Base-by-base conservation (phyloP, 441 rosid genomes). In the Viola pubescens region DNA sequence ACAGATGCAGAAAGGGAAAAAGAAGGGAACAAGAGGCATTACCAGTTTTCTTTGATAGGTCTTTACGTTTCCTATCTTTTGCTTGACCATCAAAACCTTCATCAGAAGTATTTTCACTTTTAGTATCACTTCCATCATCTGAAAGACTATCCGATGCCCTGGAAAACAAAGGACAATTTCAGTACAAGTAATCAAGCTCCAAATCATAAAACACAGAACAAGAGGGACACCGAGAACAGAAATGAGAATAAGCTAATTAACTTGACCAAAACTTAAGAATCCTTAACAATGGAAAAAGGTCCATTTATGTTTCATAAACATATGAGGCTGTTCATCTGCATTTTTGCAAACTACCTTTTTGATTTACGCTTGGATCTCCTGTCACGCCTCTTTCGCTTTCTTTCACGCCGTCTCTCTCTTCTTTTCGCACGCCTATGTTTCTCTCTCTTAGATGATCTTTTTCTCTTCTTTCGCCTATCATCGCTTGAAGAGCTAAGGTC, bases 401-500 rank as follows among this genome's bases (percentile, higher is more conserved):
- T 81, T 19, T 87, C 96, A 59, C 80, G 94, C 9, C 84, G 80
- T 67, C 69, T 89, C 48, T 92, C 96, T 71, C 91, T 77, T 73
- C 75, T 79, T 58, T 82, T 89, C 48, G 81, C 77, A 72, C 85
- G 91, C 54, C 71, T 86, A 70, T 82, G 68, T 69, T 82, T 89
- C 45, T 84, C 98, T 66, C 75, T 79, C 72, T 74, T 92, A 48
- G 88, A 87, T 66, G 82, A 77, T 75, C 80, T 85, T 77, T 82
- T 89, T 65, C 92, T 84, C 81, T 82, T 89, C 73, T 70, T 86
- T 11, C 66, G 85, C 64, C 84, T 82, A 54, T 92, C 97, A 70
- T 84, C 89, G 69, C 97, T 89, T 55, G 97, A 89, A 63, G 94
- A 87, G 65, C 92, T 92, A 51, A 73, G 63, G 57, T 85, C 83